Conservation (phyloP, 2,329 filamentous ascomycete genomes). For the Aspergillus aculeatinus region DNA sequence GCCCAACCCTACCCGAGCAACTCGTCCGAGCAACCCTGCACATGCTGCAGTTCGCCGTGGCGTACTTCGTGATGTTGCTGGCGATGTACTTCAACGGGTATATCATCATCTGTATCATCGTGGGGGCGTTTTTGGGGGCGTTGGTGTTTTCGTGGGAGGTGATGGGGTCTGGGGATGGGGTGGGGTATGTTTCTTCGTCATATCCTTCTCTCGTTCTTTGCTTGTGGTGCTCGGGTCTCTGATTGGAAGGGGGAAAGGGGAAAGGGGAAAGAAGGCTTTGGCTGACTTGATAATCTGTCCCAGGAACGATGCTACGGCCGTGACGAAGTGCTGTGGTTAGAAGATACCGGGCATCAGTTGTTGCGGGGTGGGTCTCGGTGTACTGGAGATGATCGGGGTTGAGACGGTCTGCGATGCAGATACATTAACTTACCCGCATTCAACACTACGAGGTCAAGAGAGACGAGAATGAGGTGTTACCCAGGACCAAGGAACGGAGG, state of each 20-base stretch:
- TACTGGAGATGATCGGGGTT: too few relatives aligned
- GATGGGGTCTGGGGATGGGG: constrained; percentile 8
- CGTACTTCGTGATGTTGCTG: constrained; percentile 74
- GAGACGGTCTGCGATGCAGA: too few relatives aligned
- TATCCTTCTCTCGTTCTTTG: background rate
- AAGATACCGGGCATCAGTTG: background rate
- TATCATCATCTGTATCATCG: constrained; percentile 76
- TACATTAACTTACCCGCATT: too few relatives aligned
- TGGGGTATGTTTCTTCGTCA: constrained; percentile 16
- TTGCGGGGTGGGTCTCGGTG: too few relatives aligned
- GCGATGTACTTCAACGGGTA: constrained; percentile 70
- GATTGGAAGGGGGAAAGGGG: too few relatives aligned
- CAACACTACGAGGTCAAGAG: too few relatives aligned
- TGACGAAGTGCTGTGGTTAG: constrained; percentile 28
- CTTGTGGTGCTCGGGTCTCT: too few relatives aligned
- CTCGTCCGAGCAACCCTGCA: constrained; percentile 65
- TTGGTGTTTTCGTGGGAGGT: constrained; percentile 73
- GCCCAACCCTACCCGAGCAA: constrained; percentile 65
- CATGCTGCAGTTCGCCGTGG: constrained; percentile 69
- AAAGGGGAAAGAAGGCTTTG: too few relatives aligned
- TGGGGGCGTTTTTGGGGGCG: constrained; percentile 70
- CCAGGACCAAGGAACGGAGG: too few relatives aligned
- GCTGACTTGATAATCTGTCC: background rate
- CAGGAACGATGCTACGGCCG: constrained; percentile 24
- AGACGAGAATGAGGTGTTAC: too few relatives aligned